Evolutionary conservation across 192 early-diverging fungal genomes (phyloP).

Genomic region (Coemansia sp.): DNA sequence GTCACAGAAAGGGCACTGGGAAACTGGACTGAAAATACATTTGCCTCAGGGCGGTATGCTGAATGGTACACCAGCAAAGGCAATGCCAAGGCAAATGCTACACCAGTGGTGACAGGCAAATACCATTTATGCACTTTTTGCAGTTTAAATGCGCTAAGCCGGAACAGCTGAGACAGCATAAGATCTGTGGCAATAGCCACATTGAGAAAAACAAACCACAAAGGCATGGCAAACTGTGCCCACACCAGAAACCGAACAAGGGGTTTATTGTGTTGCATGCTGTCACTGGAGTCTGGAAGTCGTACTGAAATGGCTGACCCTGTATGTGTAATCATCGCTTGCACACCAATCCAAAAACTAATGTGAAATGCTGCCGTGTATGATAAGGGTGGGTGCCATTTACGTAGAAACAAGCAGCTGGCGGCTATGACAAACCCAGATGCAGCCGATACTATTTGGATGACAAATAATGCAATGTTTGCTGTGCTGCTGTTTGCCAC

Average conservation of each 20-base stretch:
- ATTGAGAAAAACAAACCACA: constrained; percentile 55
- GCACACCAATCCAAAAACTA: constrained; percentile 53
- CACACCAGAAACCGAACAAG: constrained; percentile 47
- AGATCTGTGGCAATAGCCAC: constrained; percentile 48
- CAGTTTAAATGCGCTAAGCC: constrained; percentile 20
- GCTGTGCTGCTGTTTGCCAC: constrained; percentile 24
- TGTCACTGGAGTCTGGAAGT: constrained; percentile 27
- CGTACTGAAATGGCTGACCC: constrained; percentile 46
- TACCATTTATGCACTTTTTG: constrained; percentile 47
- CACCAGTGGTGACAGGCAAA: constrained; percentile 30
- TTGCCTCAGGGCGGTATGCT: constrained; percentile 35
- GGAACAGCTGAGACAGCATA: constrained; percentile 41
- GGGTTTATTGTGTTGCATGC: constrained; percentile 39
- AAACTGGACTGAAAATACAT: constrained; percentile 52
- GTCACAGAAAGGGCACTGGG: constrained; percentile 48
- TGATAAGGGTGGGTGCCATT: constrained; percentile 48
- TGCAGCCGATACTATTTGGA: constrained; percentile 43
- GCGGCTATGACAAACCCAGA: constrained; percentile 45
- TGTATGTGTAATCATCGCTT: constrained; percentile 48
- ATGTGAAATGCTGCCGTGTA: constrained; percentile 51
- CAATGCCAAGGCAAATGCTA: constrained; percentile 38
- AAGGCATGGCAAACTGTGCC: constrained; percentile 53
- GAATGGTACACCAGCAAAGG: constrained; percentile 50
- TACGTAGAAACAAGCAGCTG: constrained; percentile 42
- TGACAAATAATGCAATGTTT: constrained; percentile 45